These are phyloP conservation scores for Gastrodia elata DNA, from an alignment of 106 monocot genomes.

Conservation along the genomic window DNA sequence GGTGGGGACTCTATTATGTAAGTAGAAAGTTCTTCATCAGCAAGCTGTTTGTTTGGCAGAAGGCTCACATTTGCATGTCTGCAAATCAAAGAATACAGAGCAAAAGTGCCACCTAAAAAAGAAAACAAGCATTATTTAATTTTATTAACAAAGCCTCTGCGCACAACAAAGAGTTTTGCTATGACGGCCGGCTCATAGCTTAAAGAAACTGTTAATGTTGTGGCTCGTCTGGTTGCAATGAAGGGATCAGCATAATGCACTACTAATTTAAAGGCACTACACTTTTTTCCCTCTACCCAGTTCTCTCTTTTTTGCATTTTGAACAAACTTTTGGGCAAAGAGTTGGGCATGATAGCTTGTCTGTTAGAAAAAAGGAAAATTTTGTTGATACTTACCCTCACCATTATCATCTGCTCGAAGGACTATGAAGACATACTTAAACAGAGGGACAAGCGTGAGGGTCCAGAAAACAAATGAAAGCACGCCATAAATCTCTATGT, in stretches of 20 bases:
- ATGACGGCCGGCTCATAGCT: too few relatives aligned
- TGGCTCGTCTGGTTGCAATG: too few relatives aligned
- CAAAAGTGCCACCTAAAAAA: slow-evolving; percentile 42
- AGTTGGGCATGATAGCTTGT: too few relatives aligned
- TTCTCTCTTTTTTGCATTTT: too few relatives aligned
- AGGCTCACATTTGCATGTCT: slow-evolving; percentile 47
- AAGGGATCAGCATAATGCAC: too few relatives aligned
- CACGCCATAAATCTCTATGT: slow-evolving; percentile 32
- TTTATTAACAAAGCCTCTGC: not conserved
- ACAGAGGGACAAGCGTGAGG: slow-evolving; percentile 36
- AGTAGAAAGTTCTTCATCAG: slow-evolving; percentile 45
- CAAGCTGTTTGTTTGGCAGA: slow-evolving; percentile 37
- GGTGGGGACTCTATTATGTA: slow-evolving; percentile 26
- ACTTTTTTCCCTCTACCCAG: too few relatives aligned
- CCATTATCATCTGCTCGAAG: slow-evolving; percentile 50
- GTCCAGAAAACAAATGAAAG: slow-evolving; percentile 47
- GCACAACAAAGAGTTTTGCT: not conserved
- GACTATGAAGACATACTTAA: slow-evolving; percentile 46
- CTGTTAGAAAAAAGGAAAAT: not conserved
- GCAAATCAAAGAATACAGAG: slow-evolving; percentile 40
- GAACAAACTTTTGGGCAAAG: too few relatives aligned
- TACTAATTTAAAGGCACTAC: too few relatives aligned
- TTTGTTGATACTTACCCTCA: slow-evolving; percentile 14
- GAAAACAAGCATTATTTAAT: not conserved
- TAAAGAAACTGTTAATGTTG: too few relatives aligned